Conservation (phyloP, 2,329 filamentous ascomycete genomes). For the Thyridium curvatum region DNA sequence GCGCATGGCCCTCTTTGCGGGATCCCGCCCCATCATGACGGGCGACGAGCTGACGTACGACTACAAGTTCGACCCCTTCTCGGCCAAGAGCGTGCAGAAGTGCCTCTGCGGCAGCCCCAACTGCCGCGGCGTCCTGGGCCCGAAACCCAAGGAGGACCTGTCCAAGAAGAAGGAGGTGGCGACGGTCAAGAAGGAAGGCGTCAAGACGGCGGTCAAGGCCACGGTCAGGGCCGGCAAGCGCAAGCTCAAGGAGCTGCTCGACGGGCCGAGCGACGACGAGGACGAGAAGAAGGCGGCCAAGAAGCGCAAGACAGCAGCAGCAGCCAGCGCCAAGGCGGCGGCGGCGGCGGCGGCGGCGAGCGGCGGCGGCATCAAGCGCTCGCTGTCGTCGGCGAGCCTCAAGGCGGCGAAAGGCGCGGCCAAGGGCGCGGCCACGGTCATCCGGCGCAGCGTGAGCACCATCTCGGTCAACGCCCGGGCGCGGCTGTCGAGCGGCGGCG, state of each 20-base stretch:
- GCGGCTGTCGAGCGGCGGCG: constrained; percentile 13
- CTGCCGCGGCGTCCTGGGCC: constrained; percentile 58
- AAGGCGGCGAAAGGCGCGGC: constrained; percentile 26
- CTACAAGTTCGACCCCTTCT: constrained; percentile 67
- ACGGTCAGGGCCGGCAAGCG: constrained; percentile 37
- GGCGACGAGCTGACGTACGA: constrained; percentile 97
- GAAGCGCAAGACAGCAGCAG: constrained; percentile 47
- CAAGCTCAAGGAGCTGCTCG: constrained; percentile 48
- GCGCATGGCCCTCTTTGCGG: constrained; percentile 94
- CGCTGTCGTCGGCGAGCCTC: constrained; percentile 20
- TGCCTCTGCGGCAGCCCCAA: constrained; percentile 59
- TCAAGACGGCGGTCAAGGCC: constrained; percentile 14
- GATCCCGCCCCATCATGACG: constrained; percentile 82
- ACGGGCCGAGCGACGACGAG: constrained; percentile 26
- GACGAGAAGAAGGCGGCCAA: constrained; percentile 22
- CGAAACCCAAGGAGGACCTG: constrained; percentile 48
- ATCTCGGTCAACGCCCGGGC: constrained; percentile 27
- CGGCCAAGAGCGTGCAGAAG: constrained; percentile 60
- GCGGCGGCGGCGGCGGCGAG: too few species aligned
- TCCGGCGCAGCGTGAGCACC: constrained; percentile 32
- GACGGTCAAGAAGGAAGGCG: constrained; percentile 17
- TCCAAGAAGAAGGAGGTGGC: constrained; percentile 34
- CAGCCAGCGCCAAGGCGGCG: constrained; percentile 29
- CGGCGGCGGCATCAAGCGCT: constrained; percentile 27
- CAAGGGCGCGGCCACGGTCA: constrained; percentile 23